Percentiles rank a stretch among this genome's conserved stretches.
Evolutionary conservation across 2,329 filamentous ascomycete genomes (phyloP).

Genomic region (Exutisphaerella laricina): DNA sequence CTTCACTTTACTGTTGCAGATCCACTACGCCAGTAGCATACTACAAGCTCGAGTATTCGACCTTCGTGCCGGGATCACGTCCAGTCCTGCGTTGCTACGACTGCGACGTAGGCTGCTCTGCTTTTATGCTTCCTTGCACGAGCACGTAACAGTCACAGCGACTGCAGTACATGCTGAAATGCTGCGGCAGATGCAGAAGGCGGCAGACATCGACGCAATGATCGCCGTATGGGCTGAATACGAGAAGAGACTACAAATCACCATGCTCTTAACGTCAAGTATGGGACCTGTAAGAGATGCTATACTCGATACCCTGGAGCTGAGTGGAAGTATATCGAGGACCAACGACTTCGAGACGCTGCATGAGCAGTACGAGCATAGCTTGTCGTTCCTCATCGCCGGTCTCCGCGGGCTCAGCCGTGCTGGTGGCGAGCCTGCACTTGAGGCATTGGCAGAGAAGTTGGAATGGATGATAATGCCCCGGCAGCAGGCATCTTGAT

Average conservation of each 20-base stretch:
- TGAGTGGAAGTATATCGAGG: conserved; percentile 50
- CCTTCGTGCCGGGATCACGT: conserved; percentile 12
- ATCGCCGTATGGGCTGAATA: conserved; percentile 62
- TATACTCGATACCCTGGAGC: conserved; percentile 69
- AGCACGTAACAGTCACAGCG: conserved; percentile 70
- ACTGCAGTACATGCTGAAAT: conserved; percentile 55
- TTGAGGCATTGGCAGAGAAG: conserved; percentile 78
- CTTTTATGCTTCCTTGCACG: conserved; percentile 69
- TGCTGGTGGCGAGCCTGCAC: conserved; percentile 64
- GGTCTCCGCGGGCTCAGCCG: conserved; percentile 71
- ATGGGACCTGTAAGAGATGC: conserved; percentile 65
- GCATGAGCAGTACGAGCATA: conserved; percentile 56
- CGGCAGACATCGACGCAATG: conserved; percentile 77
- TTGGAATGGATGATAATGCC: conserved; percentile 47
- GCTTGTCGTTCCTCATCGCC: conserved; percentile 64
- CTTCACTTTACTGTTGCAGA: conserved; percentile 71
- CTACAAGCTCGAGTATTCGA: conserved; percentile 51
- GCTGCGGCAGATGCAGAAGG: conserved; percentile 50
- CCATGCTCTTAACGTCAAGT: conserved; percentile 64
- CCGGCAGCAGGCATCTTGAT: neutral
- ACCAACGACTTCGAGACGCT: conserved; percentile 39
- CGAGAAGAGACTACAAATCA: conserved; percentile 56
- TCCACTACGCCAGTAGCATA: conserved; percentile 63
- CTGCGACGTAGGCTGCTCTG: conserved; percentile 63
- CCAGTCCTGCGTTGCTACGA: conserved; percentile 38